Percentiles rank a stretch among this genome's conserved stretches.
These are phyloP conservation scores for Cydonia oblonga DNA, from an alignment of 331 rosid species.

Conservation along the genomic window DNA sequence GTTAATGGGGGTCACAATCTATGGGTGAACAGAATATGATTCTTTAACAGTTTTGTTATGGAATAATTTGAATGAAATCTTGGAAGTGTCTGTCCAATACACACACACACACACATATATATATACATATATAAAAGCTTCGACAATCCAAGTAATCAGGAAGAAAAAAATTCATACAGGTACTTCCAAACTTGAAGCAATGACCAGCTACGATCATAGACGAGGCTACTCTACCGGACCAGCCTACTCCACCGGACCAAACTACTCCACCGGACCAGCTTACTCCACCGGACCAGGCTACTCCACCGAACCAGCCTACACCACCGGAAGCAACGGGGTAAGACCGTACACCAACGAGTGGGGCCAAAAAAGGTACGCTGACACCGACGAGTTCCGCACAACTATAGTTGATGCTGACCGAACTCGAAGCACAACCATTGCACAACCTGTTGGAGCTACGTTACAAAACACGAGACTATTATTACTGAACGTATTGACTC, in stretches of 20 bases:
- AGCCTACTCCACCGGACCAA: neutral
- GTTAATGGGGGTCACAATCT: neutral
- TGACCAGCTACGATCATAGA: slow-evolving; percentile 4
- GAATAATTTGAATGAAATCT: neutral
- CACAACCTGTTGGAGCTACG: neutral
- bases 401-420: neutral
- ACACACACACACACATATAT: neutral
- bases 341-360: neutral
- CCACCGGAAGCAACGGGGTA: slow-evolving; percentile 4
- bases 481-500: slow-evolving; percentile 3
- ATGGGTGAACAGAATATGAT: neutral
- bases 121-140: no score
- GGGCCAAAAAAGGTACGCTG: slow-evolving; percentile 8
- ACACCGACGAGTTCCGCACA: neutral
- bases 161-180: neutral
- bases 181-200: slow-evolving; percentile 1
- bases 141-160: neutral
- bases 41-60: no score
- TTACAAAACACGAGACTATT: neutral
- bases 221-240: neutral
- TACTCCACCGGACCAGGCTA: no score
- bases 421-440: neutral
- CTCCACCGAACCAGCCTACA: neutral
- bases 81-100: neutral
- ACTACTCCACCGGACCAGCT: neutral